These are phyloP conservation scores for Aspergillus ibericus DNA, from an alignment of 2,329 filamentous ascomycete genomes.

Conservation along the genomic window DNA sequence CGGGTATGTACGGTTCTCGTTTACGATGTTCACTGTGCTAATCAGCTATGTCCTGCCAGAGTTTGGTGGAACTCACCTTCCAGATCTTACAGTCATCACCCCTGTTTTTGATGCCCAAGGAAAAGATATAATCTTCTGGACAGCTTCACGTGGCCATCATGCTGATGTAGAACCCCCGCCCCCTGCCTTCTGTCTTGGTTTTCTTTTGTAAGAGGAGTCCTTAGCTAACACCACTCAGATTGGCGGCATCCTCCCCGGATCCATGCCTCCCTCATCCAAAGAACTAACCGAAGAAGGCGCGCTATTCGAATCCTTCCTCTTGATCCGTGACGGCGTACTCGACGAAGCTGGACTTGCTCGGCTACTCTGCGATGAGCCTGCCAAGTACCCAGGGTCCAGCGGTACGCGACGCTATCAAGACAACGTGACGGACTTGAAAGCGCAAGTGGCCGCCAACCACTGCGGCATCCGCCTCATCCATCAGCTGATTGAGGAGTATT, in stretches of 20 bases:
- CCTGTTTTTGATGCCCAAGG: neutral
- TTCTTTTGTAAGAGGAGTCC: no score
- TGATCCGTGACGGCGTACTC: neutral
- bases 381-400: neutral
- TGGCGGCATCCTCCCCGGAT: neutral
- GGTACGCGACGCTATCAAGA: neutral
- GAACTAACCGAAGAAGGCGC: neutral
- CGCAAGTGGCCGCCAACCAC: neutral
- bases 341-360: neutral
- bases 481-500: neutral
- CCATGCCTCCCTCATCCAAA: neutral
- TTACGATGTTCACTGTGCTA: neutral
- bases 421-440: neutral
- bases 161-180: neutral
- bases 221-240: neutral
- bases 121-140: neutral
- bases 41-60: neutral
- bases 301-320: neutral
- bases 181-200: neutral
- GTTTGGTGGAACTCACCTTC: slow-evolving; percentile 71
- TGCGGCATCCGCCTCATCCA: neutral
- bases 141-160: neutral
- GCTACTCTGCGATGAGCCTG: neutral
- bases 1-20: slow-evolving; percentile 55
- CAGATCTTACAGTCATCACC: slow-evolving; percentile 69